Conservation (phyloP, 2,329 filamentous ascomycete species). For the Stagonosporopsis chrysanthemi region DNA sequence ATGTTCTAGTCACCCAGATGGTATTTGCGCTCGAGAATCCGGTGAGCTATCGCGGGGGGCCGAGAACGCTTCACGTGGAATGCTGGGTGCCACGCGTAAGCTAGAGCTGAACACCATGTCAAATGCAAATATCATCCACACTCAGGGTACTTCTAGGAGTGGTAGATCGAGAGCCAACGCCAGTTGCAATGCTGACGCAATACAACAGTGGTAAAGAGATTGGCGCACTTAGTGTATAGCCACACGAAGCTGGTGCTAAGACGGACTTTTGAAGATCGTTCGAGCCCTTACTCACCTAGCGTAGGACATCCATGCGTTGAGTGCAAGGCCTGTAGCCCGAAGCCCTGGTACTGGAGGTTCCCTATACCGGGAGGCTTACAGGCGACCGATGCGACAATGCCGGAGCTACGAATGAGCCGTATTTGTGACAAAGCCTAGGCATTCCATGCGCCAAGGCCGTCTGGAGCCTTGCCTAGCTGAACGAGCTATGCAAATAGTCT, state of each 20-base stretch:
- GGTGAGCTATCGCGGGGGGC: no score
- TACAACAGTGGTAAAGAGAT: not conserved
- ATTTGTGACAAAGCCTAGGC: not conserved
- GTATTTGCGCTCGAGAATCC: not conserved
- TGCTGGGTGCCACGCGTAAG: not conserved
- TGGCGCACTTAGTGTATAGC: no score
- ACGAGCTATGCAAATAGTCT: not conserved
- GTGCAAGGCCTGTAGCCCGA: not conserved
- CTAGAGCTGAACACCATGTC: not conserved
- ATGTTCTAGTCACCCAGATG: not conserved
- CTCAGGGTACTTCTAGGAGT: not conserved
- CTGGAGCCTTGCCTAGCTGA: not conserved
- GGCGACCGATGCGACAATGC: not conserved
- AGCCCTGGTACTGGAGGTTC: not conserved
- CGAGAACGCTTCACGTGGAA: not conserved
- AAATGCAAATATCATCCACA: not conserved
- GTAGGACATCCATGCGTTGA: no score
- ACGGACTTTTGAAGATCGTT: not conserved
- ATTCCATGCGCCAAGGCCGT: not conserved
- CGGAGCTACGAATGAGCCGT: not conserved
- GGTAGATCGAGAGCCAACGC: not conserved
- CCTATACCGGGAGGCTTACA: not conserved
- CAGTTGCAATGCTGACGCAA: not conserved
- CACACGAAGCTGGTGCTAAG: no score
- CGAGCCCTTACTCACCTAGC: not conserved